Evolutionary conservation across 768 basidiomycete species (phyloP).

Genomic region (Termitomyces sp.): DNA sequence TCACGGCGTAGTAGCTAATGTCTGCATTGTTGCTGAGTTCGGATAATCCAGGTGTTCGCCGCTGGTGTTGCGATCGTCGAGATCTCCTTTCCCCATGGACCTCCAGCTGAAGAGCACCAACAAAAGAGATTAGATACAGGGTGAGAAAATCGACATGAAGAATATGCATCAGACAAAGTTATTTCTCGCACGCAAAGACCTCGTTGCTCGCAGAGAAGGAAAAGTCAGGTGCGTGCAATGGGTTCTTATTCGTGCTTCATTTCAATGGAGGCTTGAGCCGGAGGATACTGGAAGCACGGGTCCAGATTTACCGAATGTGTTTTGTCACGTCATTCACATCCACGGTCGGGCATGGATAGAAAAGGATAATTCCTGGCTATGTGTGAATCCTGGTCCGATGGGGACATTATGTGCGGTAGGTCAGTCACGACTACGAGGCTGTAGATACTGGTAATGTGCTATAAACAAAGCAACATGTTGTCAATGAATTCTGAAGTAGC

Average conservation of each 20-base stretch:
- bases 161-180: conserved; percentile 10
- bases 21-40: conserved; percentile 33
- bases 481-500: background rate
- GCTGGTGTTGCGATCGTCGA: conserved; percentile 6
- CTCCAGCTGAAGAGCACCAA: conserved; percentile 17
- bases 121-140: conserved; percentile 6
- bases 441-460: background rate
- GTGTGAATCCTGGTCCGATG: background rate
- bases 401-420: background rate
- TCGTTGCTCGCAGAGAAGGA: conserved; percentile 7
- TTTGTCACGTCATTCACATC: background rate
- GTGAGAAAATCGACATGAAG: conserved; percentile 8
- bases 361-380: background rate
- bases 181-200: background rate
- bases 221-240: background rate
- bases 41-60: conserved; percentile 13
- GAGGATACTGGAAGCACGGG: background rate
- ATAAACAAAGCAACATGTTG: background rate
- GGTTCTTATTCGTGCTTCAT: background rate
- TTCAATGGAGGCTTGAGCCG: background rate
- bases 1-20: conserved; percentile 36
- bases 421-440: too few relatives aligned
- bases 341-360: background rate
- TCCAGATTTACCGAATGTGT: background rate
- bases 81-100: conserved; percentile 19